Percentiles rank a stretch among this genome's conserved stretches.
These are phyloP conservation scores for Neofusicoccum parvum DNA, from an alignment of 2,329 filamentous ascomycete species.

Conservation along the genomic window DNA sequence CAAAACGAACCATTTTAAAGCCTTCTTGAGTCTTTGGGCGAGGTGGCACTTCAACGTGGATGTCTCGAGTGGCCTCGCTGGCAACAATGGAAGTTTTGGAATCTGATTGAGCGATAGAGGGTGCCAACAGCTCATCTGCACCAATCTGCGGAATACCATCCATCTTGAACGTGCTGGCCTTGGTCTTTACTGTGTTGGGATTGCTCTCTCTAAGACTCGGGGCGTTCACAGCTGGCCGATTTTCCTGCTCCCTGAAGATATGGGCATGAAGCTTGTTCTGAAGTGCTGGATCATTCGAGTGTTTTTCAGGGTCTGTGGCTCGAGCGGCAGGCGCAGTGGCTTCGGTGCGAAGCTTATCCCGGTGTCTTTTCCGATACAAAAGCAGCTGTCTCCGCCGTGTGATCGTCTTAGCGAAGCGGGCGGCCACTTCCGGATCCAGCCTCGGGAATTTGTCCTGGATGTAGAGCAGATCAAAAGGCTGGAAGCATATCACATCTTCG, in stretches of 20 bases:
- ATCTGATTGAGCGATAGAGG: neutral
- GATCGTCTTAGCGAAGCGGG: constrained; percentile 23
- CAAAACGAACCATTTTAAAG: neutral
- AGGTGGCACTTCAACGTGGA: neutral
- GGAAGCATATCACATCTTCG: constrained; percentile 5
- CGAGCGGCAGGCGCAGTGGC: no score
- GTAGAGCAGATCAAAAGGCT: constrained; percentile 23
- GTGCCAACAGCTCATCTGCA: neutral
- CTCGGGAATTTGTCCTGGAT: constrained; percentile 23
- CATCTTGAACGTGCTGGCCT: neutral
- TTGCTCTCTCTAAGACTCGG: neutral
- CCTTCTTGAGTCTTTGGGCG: neutral
- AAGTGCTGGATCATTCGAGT: neutral
- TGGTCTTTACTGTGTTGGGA: neutral
- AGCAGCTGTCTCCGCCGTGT: constrained; percentile 24
- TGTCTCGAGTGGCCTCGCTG: neutral
- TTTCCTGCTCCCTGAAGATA: neutral
- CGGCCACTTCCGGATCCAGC: neutral
- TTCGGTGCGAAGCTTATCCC: constrained; percentile 11
- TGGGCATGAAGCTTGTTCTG: neutral
- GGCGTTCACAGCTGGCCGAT: neutral
- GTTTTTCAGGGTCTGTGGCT: no score
- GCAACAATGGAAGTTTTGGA: neutral
- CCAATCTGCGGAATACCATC: neutral
- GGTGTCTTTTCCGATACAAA: constrained; percentile 20